Percentiles rank a stretch among this genome's conserved stretches.
phyloP scores from a whole-genome alignment of 495 filamentous ascomycete genomes.

The Penicillium robsamsonii region DNA sequence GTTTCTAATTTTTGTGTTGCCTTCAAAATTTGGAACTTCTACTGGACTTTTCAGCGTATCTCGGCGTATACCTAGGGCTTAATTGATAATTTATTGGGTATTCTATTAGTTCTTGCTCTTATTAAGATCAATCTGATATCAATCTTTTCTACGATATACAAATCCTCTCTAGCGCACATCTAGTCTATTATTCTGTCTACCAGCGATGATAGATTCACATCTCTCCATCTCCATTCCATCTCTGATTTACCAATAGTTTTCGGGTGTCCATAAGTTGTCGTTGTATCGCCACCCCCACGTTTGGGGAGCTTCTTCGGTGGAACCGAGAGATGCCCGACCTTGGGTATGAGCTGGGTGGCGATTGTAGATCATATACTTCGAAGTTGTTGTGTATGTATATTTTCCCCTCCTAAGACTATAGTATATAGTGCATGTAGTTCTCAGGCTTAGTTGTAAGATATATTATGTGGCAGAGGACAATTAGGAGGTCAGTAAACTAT shows the following conservation, averaged over 20 bases:
- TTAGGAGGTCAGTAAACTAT: neutral
- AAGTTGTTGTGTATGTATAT: neutral
- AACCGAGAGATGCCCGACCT: neutral
- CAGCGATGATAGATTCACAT: neutral
- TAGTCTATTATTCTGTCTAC: neutral
- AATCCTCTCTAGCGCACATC: neutral
- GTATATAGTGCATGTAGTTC: no score
- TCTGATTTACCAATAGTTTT: neutral
- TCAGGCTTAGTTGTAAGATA: no score
- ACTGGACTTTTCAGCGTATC: neutral
- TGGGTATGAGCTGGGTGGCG: neutral
- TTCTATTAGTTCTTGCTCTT: neutral
- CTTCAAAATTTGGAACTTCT: neutral
- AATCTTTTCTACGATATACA: neutral
- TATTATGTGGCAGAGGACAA: no score
- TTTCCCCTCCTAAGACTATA: no score
- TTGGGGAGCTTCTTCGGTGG: neutral
- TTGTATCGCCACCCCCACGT: conserved; percentile 7
- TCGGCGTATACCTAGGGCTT: neutral
- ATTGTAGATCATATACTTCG: neutral
- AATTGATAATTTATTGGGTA: neutral
- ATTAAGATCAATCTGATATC: neutral
- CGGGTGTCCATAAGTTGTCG: neutral
- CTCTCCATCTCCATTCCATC: no score
- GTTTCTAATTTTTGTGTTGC: neutral